These are phyloP conservation scores for Sonneratia alba DNA, from an alignment of 345 rosid species.

Conservation along the genomic window DNA sequence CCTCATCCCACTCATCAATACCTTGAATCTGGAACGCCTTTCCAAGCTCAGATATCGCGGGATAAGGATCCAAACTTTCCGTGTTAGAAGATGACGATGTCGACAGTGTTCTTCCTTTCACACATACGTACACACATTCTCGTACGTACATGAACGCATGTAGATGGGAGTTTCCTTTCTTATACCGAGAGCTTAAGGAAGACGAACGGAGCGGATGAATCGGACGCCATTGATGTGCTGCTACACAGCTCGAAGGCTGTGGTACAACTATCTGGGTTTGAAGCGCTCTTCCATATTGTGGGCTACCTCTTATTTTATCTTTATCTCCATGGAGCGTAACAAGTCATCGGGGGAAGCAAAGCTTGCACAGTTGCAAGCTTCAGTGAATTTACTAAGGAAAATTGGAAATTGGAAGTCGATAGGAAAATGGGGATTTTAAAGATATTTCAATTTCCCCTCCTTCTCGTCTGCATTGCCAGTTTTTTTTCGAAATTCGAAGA, in stretches of 20 bases:
- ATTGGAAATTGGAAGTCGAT: not conserved
- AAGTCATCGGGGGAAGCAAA: not conserved
- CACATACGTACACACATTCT: not conserved
- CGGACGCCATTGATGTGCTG: not conserved
- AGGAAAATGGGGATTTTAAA: not conserved
- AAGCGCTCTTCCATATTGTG: not conserved
- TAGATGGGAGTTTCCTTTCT: no score
- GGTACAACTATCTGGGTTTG: not conserved
- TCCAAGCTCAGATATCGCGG: not conserved
- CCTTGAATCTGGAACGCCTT: not conserved
- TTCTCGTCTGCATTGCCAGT: not conserved
- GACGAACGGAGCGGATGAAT: not conserved
- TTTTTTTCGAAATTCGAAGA: not conserved
- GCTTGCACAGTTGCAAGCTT: not conserved
- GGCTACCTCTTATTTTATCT: not conserved
- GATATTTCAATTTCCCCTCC: not conserved
- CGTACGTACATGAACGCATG: not conserved
- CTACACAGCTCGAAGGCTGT: not conserved
- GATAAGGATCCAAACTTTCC: not conserved
- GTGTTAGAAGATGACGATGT: not conserved
- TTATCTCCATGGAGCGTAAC: not conserved
- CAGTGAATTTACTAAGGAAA: not conserved
- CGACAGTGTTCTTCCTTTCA: not conserved
- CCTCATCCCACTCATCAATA: not conserved
- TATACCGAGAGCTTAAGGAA: not conserved